Evolutionary conservation across 768 basidiomycete genomes (phyloP), one percentile per base, ranked within the genome.

Genomic region (Rhodotorula diobovata): DNA sequence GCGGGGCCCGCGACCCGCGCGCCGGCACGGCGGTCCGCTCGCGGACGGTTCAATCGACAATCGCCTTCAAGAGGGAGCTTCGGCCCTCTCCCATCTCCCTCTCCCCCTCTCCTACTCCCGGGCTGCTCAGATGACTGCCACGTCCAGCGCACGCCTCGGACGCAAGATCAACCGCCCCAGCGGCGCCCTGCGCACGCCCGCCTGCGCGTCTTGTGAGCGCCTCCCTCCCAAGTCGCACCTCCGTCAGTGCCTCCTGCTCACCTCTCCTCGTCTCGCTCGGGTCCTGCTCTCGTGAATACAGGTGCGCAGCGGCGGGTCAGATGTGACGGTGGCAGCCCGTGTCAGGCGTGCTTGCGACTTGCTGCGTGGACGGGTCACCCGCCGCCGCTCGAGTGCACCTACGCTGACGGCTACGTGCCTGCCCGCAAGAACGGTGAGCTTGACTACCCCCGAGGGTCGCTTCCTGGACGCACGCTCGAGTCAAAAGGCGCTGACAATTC

Each of bases 291-390:
- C 34, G 7, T 18, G 12, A n/a, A n/a, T n/a, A n/a, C 65, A 71
- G 66, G 70, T 41, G 55, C 63, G 23, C 41, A 60, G 10, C 46
- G 70, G 4, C 43, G 66, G 11, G 70, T 71, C 14, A 43, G 43
- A 18, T 71, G 70, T 55, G 50, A 51, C 32, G 70, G 70, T 7
- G 61, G 61, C 4, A 56, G 41, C 15, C 61, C 66, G 10, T 71
- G 70, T 51, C n/a, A 50, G 21, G 65, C 70, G 18, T 71, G 70
- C 48, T 32, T 62, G 28, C 50, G 70, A 3, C 63, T 63, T 8
- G 70, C 70, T 34, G 70, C 70, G 32, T 71, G 70, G 70, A 56
- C 63, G 32, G 70, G 70, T 0, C 34, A 51, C 1, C 70, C 70
- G 2, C 56, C 66, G 20, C 70, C 70, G 15, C 21, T n/a, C 1